A percentile compares a stretch with the other conserved stretches of the same genome.
phyloP scores from a whole-genome alignment of 495 filamentous ascomycete genomes.

The Penicillium macrosclerotiorum region DNA sequence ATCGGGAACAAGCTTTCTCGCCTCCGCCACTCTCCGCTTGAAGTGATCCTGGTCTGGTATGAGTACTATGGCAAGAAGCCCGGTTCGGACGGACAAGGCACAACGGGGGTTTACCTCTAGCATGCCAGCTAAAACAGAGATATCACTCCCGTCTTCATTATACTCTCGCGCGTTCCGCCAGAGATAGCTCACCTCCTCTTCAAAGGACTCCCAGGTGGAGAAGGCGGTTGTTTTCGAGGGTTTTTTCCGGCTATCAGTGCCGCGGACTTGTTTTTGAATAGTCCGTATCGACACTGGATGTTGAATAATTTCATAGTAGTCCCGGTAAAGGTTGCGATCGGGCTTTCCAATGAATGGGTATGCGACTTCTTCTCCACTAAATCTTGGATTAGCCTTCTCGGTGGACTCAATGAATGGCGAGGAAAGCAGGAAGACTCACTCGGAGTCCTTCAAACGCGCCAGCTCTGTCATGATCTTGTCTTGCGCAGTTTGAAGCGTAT shows the following conservation, averaged over 20 bases:
- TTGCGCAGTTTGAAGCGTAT: constrained; percentile 75
- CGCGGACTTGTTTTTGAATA: constrained; percentile 68
- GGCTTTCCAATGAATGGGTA: constrained; percentile 34
- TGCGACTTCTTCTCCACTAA: constrained; percentile 29
- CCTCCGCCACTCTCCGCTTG: constrained; percentile 60
- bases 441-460: constrained; percentile 58
- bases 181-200: constrained; percentile 71
- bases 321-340: constrained; percentile 35
- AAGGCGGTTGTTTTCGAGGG: constrained; percentile 67
- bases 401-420: neutral
- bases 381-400: neutral
- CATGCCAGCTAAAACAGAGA: constrained; percentile 66
- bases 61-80: constrained; percentile 16
- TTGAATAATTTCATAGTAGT: constrained; percentile 76
- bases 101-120: constrained; percentile 59
- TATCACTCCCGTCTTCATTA: constrained; percentile 84
- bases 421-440: constrained; percentile 41
- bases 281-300: constrained; percentile 69
- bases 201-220: constrained; percentile 76
- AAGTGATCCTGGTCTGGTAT: constrained; percentile 56
- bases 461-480: constrained; percentile 72
- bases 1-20: constrained; percentile 62
- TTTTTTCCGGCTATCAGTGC: constrained; percentile 61
- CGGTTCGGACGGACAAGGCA: neutral
- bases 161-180: constrained; percentile 85